phyloP scores from a whole-genome alignment of 2,329 filamentous ascomycete genomes.

The Fonsecaea pugnacius region DNA sequence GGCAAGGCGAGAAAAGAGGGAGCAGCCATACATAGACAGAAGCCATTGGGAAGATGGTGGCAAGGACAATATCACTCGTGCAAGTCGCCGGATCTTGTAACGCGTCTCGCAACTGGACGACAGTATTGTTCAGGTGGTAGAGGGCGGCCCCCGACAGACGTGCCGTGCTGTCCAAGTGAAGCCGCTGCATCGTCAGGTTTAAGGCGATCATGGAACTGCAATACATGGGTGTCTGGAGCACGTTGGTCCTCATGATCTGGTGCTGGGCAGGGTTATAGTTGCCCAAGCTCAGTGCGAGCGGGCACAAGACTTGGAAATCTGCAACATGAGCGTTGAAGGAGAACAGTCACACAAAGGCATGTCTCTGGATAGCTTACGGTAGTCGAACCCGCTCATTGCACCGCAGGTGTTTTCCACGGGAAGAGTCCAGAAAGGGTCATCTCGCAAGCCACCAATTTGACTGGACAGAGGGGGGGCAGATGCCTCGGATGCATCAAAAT shows the following conservation, averaged over 20 bases:
- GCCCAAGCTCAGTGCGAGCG: conserved; percentile 14
- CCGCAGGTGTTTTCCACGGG: conserved; percentile 15
- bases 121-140: conserved; percentile 15
- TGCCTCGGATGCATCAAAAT: not conserved
- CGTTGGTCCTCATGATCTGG: conserved; percentile 9
- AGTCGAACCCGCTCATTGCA: conserved; percentile 13
- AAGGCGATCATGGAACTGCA: conserved; percentile 21
- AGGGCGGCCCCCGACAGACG: conserved; percentile 10
- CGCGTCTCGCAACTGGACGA: conserved; percentile 9
- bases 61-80: conserved; percentile 19
- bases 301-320: conserved; percentile 21
- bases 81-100: conserved; percentile 2
- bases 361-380: not conserved
- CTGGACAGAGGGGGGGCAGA: not conserved
- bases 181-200: conserved; percentile 13
- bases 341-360: not conserved
- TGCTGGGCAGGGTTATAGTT: conserved; percentile 18
- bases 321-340: not conserved
- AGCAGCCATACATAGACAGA: conserved; percentile 13
- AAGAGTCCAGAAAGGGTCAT: conserved; percentile 22
- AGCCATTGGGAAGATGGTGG: conserved; percentile 19
- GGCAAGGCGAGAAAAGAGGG: not conserved
- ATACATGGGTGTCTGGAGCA: conserved; percentile 23
- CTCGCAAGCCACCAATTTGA: conserved; percentile 16
- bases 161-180: conserved; percentile 1